Percentiles rank a stretch among this genome's conserved stretches.
phyloP scores from a whole-genome alignment of 768 basidiomycete species.

The Tylopilus cervinicoccineus region DNA sequence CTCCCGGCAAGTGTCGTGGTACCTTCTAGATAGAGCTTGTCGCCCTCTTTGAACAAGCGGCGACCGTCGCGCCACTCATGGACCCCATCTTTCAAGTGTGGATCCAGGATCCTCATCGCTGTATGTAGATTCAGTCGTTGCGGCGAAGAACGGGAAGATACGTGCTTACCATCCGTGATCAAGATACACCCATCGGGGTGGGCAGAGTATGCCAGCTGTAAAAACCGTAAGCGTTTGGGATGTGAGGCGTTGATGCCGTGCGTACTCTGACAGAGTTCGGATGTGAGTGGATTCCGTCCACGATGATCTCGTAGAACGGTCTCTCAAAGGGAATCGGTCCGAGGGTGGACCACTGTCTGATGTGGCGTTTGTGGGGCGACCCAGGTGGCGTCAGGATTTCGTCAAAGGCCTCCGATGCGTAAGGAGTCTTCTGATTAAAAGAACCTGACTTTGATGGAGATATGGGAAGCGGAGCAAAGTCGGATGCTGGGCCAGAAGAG shows the following conservation, averaged over 20 bases:
- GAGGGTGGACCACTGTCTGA: conserved; percentile 32
- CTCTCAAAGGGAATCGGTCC: conserved; percentile 50
- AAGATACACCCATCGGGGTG: conserved; percentile 84
- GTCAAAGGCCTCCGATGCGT: conserved; percentile 60
- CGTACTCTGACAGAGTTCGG: conserved; percentile 84
- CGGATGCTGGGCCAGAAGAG: conserved; percentile 38
- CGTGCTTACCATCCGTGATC: conserved; percentile 75
- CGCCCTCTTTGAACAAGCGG: conserved; percentile 76
- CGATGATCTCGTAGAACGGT: conserved; percentile 87
- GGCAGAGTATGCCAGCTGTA: conserved; percentile 75
- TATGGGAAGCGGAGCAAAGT: conserved; percentile 20
- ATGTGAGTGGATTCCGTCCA: conserved; percentile 88
- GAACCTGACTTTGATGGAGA: conserved; percentile 14
- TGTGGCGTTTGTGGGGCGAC: conserved; percentile 37
- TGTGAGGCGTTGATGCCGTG: conserved; percentile 3
- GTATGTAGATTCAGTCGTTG: conserved; percentile 5
- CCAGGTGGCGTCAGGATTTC: conserved; percentile 54
- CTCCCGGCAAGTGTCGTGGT: conserved; percentile 88
- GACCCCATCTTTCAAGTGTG: conserved; percentile 74
- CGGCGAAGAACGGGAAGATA: neutral
- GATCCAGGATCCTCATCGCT: conserved; percentile 88
- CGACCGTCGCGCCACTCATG: conserved; percentile 88
- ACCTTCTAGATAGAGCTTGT: conserved; percentile 77
- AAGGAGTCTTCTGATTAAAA: conserved; percentile 15
- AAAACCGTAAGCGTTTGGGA: neutral